Base-by-base conservation (phyloP, 352 stramenopile species). In the Peronospora destructor region DNA sequence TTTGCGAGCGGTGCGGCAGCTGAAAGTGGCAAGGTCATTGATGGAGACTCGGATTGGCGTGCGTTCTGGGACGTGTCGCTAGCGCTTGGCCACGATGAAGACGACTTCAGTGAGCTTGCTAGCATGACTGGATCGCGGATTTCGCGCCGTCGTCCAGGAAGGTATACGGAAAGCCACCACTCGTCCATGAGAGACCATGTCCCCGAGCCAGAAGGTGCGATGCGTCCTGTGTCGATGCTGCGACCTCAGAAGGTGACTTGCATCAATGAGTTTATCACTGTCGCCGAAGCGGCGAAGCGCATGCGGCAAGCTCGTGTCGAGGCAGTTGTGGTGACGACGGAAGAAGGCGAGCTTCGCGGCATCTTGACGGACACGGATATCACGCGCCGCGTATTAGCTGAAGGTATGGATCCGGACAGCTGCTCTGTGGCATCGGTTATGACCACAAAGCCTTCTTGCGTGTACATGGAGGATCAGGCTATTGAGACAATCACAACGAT, bases 401-500 rank as follows among this genome's bases (percentile, higher is more conserved):
- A 83, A 48, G 82, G 91, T 5, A 68, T 94, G 25, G 80, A 94
- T 36, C 84, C 84, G 0, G 79, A 87, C 21, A 81, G 71, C 7
- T 91, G 78, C 45, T 77, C 76, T 0, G 83, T 95, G 6, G 69
- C 78, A 4, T 78, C 78, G 1, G 83, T 92, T 12, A 95, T 95
- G 84, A 95, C 84, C 2, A 78, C 59, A 10, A 86, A 87, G 40
- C 84, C 84, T 17, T 84, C 63, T 30, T 94, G 79, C 29, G 83
- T 94, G 34, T 77, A 68, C 23, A 80, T 76, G 53, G 78, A 90
- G 11, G 84, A 95, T 43, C 81, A 72, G 25, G 84, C 84, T 0
- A 90, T 90, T 21, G 78, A 93, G 54, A 83, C 84, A 13, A 88
- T 95, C 42, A 93, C 82, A 0, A 87, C 91, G 59, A 95, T 95